Evolutionary conservation across 495 filamentous ascomycete genomes (phyloP).

Genomic region (Lasiosphaeria hispida): DNA sequence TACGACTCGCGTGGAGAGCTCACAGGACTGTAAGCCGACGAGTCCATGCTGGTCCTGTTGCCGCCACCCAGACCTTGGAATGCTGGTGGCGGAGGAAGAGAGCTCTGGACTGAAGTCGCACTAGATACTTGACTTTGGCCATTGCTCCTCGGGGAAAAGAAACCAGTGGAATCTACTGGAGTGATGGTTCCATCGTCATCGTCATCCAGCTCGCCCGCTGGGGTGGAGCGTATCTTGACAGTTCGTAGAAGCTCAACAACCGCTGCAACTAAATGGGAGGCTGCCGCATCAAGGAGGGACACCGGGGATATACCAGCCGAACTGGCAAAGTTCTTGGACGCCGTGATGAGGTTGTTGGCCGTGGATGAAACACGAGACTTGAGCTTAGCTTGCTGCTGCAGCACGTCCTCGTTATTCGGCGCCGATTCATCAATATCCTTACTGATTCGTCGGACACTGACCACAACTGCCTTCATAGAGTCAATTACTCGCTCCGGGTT

Average conservation of each 20-base stretch:
- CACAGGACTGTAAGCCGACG: constrained; percentile 54
- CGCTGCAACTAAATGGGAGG: constrained; percentile 82
- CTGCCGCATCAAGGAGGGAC: constrained; percentile 90
- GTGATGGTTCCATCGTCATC: constrained; percentile 63
- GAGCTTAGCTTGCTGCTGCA: constrained; percentile 61
- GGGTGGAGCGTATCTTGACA: constrained; percentile 79
- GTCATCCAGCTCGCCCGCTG: constrained; percentile 69
- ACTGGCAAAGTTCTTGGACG: constrained; percentile 81
- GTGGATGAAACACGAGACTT: constrained; percentile 81
- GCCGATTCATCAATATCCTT: constrained; percentile 67
- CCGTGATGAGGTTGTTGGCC: constrained; percentile 93
- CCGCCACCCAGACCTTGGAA: constrained; percentile 48
- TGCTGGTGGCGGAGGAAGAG: constrained; percentile 42
- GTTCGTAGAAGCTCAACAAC: constrained; percentile 79
- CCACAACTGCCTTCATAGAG: constrained; percentile 76
- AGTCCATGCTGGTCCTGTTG: constrained; percentile 46
- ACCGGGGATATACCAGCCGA: constrained; percentile 86
- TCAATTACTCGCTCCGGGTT: constrained; percentile 70
- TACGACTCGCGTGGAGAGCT: constrained; percentile 54
- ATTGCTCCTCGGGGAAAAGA: constrained; percentile 50
- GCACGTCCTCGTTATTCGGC: constrained; percentile 43
- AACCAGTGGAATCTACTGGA: constrained; percentile 51
- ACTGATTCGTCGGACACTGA: constrained; percentile 74
- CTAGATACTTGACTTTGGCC: constrained; percentile 32
- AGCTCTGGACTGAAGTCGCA: constrained; percentile 34